Evolutionary conservation across 192 early-diverging fungal species (phyloP).

Genomic region (Neocallimastix lanati): DNA sequence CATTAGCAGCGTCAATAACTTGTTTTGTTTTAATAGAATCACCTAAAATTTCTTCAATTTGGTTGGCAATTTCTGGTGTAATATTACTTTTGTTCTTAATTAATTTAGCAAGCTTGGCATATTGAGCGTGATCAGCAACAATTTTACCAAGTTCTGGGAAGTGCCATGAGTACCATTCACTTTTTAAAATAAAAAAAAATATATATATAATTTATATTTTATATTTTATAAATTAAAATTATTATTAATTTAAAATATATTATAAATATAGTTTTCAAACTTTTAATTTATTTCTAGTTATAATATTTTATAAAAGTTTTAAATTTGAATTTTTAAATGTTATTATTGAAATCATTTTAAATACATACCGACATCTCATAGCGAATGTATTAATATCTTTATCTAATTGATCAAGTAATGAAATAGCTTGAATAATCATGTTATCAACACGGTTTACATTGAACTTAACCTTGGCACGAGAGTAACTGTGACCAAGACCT

Average conservation of each 20-base stretch:
- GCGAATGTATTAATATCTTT: constrained; percentile 97
- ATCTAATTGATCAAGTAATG: constrained; percentile 89
- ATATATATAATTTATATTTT: not conserved
- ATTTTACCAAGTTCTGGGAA: constrained; percentile 98
- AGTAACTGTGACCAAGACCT: constrained; percentile 95
- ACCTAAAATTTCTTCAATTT: constrained; percentile 59
- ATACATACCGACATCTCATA: constrained; percentile 62
- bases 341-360: not conserved
- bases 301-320: no score
- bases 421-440: constrained; percentile 99
- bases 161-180: constrained; percentile 99
- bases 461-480: constrained; percentile 98
- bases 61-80: constrained; percentile 46
- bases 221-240: not conserved
- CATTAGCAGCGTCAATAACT: constrained; percentile 79
- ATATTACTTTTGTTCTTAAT: constrained; percentile 87
- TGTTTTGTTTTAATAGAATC: constrained; percentile 69
- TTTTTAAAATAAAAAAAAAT: constrained; percentile 11
- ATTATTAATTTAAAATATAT: not conserved
- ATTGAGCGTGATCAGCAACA: constrained; percentile 78
- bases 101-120: constrained; percentile 70
- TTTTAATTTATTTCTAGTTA: no score
- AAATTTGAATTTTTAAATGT: not conserved
- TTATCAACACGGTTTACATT: constrained; percentile 97
- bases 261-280: no score